Base-by-base conservation (phyloP, 768 basidiomycete genomes). In the Chalciporus pseudorubinellus region DNA sequence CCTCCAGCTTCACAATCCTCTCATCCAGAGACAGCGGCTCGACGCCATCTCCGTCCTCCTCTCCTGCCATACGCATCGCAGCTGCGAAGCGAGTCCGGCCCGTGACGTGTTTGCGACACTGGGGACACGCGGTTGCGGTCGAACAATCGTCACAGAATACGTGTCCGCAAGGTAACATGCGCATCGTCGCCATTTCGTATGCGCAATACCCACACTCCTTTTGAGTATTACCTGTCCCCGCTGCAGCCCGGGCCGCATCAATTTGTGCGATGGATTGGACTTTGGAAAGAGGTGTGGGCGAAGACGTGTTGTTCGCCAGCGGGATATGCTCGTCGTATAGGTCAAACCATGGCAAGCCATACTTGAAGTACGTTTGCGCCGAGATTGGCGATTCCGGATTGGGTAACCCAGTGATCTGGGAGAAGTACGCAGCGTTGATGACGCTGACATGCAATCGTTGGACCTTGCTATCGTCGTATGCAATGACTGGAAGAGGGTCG, bases 311-410 rank as follows among this genome's bases (percentile, higher is more conserved):
- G 52, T 48, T 48, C 44, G 46, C 59, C 24, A 21, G 33, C 19
- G 55, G 58, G 39, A 59, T 40, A 38, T 57, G 48, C 36, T 61
- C 59, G 42, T 61, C 59, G 20, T 59, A 61, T 18, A 59, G 22
- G n/a, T 41, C 41, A 36, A 48, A 55, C 60, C 60, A 61, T n/a
- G 60, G 55, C 33, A 54, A 44, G 18, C 44, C 28, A 28, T 40
- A 40, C 18, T 54, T 18, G 38, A 50, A 19, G 31, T 61, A 61
- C 18, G 59, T 57, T 39, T 54, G 39, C n/a, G 36, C 14, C 21
- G 38, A 39, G 33, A 59, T 43, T 21, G 56, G 56, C 20, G 55
- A 46, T 14, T 46, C 46, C 45, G 60, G 55, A 39, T 26, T 45
- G 16, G 56, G 50, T 19, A 56, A 31, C 18, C 59, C 59, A 20